These are phyloP conservation scores for Leccinum barrowsii DNA, from an alignment of 768 basidiomycete genomes.

Conservation along the genomic window DNA sequence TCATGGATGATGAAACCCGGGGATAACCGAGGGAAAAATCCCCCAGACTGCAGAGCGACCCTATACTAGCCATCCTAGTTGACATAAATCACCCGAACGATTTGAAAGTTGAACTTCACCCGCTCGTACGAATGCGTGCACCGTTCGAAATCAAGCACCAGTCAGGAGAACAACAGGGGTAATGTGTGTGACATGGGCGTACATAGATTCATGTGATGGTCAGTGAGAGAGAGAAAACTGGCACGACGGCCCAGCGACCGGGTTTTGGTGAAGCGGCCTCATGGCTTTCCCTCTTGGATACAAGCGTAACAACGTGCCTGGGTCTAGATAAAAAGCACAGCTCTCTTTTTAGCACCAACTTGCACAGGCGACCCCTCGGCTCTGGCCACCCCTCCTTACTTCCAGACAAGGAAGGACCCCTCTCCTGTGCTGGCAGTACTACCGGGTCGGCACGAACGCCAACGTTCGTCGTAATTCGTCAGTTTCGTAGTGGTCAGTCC, in stretches of 20 bases:
- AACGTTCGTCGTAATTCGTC: conserved; percentile 29
- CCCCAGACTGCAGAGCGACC: not conserved
- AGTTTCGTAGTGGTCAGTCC: conserved; percentile 11
- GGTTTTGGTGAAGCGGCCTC: conserved; percentile 14
- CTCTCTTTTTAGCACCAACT: not conserved
- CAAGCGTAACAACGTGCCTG: conserved; percentile 16
- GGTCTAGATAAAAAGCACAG: conserved; percentile 13
- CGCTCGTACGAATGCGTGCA: conserved; percentile 3
- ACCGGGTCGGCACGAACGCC: conserved; percentile 10
- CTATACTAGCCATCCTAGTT: not conserved
- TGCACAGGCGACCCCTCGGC: not conserved
- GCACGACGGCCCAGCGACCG: conserved; percentile 15
- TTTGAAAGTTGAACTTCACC: not conserved
- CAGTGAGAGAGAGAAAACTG: conserved; percentile 3
- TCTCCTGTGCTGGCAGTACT: not conserved
- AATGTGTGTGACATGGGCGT: not conserved
- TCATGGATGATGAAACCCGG: conserved; percentile 12
- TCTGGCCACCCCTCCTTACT: conserved; percentile 1
- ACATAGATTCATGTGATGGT: not conserved
- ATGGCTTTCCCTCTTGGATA: conserved; percentile 7
- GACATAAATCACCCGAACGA: not conserved
- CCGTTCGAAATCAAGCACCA: not conserved
- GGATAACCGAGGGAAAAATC: conserved; percentile 10
- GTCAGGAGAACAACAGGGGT: not conserved
- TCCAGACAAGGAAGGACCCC: conserved; percentile 10